Evolutionary conservation across 495 filamentous ascomycete species (phyloP).

Genomic region (Talaromyces adpressus): DNA sequence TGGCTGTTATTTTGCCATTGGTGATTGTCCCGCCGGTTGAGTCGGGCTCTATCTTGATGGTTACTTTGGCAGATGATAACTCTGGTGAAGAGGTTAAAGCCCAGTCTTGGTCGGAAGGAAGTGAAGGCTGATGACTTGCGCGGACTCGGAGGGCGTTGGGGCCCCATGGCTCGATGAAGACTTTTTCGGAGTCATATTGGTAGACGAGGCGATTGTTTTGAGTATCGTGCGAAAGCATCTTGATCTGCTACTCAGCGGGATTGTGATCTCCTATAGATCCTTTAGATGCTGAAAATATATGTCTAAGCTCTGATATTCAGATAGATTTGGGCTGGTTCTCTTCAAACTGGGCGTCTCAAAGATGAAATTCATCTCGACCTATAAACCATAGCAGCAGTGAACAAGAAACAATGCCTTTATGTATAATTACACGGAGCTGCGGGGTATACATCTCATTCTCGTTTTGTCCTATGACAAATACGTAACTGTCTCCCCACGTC

Average conservation of each 20-base stretch:
- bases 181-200: slow-evolving; percentile 6
- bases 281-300: no score
- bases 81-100: slow-evolving; percentile 31
- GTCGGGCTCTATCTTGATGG: slow-evolving; percentile 16
- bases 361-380: no score
- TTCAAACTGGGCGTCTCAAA: no score
- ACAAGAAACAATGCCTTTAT: not conserved
- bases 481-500: not conserved
- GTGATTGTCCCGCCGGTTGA: slow-evolving; percentile 33
- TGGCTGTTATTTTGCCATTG: slow-evolving; percentile 46
- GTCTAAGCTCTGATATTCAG: no score
- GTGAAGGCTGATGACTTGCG: slow-evolving; percentile 42
- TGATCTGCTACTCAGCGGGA: not conserved
- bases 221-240: slow-evolving; percentile 6
- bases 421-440: not conserved
- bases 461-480: not conserved
- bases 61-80: not conserved
- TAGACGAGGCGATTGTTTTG: slow-evolving; percentile 4
- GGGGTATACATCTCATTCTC: not conserved
- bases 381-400: no score
- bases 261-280: no score
- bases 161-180: slow-evolving; percentile 52
- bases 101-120: slow-evolving; percentile 42
- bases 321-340: no score
- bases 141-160: slow-evolving; percentile 46